Evolutionary conservation across 2,329 filamentous ascomycete species (phyloP), one percentile per base, ranked within the genome.

Genomic region (Calonectria honghensis): DNA sequence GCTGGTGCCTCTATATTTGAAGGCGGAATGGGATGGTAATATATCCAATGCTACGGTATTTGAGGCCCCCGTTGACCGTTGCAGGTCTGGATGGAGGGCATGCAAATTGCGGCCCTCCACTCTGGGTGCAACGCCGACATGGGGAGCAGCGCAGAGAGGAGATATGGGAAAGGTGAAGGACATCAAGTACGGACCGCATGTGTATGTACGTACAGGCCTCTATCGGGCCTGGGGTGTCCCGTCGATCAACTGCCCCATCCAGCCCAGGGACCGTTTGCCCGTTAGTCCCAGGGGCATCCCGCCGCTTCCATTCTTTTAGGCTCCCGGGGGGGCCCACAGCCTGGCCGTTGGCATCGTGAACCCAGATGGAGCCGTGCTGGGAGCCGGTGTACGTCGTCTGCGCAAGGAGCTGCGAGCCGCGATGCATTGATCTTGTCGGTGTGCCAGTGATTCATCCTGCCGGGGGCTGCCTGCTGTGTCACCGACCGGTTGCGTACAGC

Each of bases 51-150:
- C 65, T 39, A 68, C 65, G 57, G 57, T 63, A 63, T 45, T 57
- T 54, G 48, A 68, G 45, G 48, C 51, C 48, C 48, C 37, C 16
- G 32, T 41, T 57, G 48, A 45, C 50, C 50, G 50, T 57, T 54
- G 50, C 65, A 68, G 29, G 45, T 67, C 51, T 31, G 18, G 61
- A 52, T 48, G 61, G 61, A 50, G 63, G 29, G 71, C 64, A 50
- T 73, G 65, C 72, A 77, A 70, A 69, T 70, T 75, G 68, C 59
- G 37, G 45, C 68, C 48, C 68, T 61, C 78, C 78, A 80, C 78
- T 68, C 59, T 50, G 67, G 69, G 39, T 80, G 73, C 73, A 50
- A 80, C 77, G 35, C 24, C 48, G 37, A 39, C 66, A 69, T 69
- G 71, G 66, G 61, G 57, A 10, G 37, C 32, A 20, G 32, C n/a